Evolutionary conservation across 371 early-diverging fungal genomes (phyloP).

Genomic region (Mortierella sp.): DNA sequence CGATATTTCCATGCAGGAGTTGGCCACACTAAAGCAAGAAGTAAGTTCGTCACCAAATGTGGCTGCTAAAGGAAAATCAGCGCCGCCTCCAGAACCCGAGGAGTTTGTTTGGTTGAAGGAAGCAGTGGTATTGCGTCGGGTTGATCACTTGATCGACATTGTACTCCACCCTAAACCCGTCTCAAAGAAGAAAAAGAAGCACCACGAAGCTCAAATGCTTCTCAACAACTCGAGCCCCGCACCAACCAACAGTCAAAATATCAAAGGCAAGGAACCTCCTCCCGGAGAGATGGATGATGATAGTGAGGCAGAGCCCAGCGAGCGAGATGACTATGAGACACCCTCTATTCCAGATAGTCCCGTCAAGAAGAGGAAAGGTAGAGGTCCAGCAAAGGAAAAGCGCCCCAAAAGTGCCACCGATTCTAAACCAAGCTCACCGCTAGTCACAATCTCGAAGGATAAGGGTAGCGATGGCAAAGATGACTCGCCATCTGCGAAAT

Average conservation of each 20-base stretch:
- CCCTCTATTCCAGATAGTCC: conserved; percentile 13
- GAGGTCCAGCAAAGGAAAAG: conserved; percentile 2
- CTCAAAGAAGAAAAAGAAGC: conserved; percentile 54
- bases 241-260: neutral
- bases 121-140: conserved; percentile 69
- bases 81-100: conserved; percentile 42
- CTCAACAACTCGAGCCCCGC: conserved; percentile 6
- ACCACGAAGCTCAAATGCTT: conserved; percentile 26
- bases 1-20: neutral
- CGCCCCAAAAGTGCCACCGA: neutral
- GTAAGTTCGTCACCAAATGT: conserved; percentile 3
- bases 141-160: conserved; percentile 70
- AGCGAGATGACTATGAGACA: conserved; percentile 6
- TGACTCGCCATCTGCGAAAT: conserved; percentile 11
- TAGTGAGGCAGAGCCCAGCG: conserved; percentile 17
- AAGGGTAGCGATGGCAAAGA: conserved; percentile 5
- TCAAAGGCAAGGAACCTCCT: conserved; percentile 1
- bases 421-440: conserved; percentile 7
- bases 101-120: conserved; percentile 74
- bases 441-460: conserved; percentile 33
- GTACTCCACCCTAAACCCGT: conserved; percentile 68
- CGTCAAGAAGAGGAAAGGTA: conserved; percentile 22
- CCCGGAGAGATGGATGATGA: neutral
- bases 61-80: conserved; percentile 23
- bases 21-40: neutral